Percentiles rank a stretch among this genome's conserved stretches.
Evolutionary conservation across 768 basidiomycete genomes (phyloP).

Genomic region (Pluteus cervinus): DNA sequence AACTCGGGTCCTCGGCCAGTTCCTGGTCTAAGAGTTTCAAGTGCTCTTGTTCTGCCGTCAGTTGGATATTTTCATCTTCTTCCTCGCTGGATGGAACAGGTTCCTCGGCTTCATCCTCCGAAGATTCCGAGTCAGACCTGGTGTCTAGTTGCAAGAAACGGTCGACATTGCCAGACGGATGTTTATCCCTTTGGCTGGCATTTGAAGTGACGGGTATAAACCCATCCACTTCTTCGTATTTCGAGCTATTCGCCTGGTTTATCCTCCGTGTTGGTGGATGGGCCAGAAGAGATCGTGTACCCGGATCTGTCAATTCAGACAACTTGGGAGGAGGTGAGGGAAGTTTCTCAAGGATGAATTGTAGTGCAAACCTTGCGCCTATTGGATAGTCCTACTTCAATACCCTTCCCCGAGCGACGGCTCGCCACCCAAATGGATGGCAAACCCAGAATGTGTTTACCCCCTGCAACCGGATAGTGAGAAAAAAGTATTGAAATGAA

Average conservation of each 20-base stretch:
- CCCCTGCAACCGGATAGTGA: conserved; percentile 44
- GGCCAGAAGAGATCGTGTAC: conserved; percentile 46
- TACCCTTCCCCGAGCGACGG: conserved; percentile 39
- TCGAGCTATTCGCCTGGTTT: conserved; percentile 28
- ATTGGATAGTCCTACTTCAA: conserved; percentile 46
- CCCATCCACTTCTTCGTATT: conserved; percentile 61
- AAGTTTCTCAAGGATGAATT: conserved; percentile 3
- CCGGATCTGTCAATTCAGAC: conserved; percentile 53
- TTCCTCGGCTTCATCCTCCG: conserved; percentile 28
- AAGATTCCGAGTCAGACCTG: conserved; percentile 21
- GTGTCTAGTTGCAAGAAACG: conserved; percentile 18
- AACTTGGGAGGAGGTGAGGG: conserved; percentile 21
- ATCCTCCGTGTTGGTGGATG: conserved; percentile 46
- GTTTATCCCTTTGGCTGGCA: conserved; percentile 40
- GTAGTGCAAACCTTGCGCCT: conserved; percentile 34
- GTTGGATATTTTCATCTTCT: conserved; percentile 19
- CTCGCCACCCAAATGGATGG: conserved; percentile 41
- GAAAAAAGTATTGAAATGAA: background rate
- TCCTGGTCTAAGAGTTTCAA: conserved; percentile 53
- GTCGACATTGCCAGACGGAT: conserved; percentile 31
- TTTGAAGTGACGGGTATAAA: conserved; percentile 45
- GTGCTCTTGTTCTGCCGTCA: conserved; percentile 53
- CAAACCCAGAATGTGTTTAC: conserved; percentile 61
- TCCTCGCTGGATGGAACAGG: no score
- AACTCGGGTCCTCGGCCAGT: conserved; percentile 44